Evolutionary conservation across 108 stramenopile species (phyloP).

Genomic region (Discostella pseudostelligera): DNA sequence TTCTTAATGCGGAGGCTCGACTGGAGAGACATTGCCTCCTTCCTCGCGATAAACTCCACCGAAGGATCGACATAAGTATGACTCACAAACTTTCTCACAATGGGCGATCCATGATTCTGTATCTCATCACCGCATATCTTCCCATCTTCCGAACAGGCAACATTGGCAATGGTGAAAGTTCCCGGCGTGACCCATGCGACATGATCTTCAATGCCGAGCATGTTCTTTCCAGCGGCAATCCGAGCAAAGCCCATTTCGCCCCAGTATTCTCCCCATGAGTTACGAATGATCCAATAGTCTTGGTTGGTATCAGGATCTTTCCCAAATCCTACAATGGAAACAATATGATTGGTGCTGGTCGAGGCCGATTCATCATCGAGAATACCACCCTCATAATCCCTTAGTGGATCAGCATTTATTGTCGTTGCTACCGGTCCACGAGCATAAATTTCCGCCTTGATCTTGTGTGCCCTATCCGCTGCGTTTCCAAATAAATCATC

Average conservation of each 20-base stretch:
- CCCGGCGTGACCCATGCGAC: conserved; percentile 85
- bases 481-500: conserved; percentile 12
- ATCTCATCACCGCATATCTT: conserved; percentile 43
- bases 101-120: conserved; percentile 8
- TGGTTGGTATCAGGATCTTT: conserved; percentile 58
- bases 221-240: conserved; percentile 73
- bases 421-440: conserved; percentile 91
- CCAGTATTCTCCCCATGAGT: conserved; percentile 66
- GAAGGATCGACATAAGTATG: conserved; percentile 38
- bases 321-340: conserved; percentile 92
- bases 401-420: conserved; percentile 71
- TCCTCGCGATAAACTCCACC: conserved; percentile 25
- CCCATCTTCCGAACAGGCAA: conserved; percentile 61
- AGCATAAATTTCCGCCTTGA: conserved; percentile 74
- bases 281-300: conserved; percentile 89
- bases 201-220: conserved; percentile 79
- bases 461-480: conserved; percentile 31
- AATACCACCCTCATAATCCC: conserved; percentile 79
- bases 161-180: conserved; percentile 50
- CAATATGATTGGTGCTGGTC: conserved; percentile 84
- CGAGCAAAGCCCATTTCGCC: conserved; percentile 68
- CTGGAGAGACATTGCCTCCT: not conserved
- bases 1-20: conserved; percentile 7
- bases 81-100: conserved; percentile 14
- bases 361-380: conserved; percentile 56